Percentiles rank a stretch among this genome's conserved stretches.
Evolutionary conservation across 768 basidiomycete genomes (phyloP).

Genomic region (Kwoniella heveanensis): DNA sequence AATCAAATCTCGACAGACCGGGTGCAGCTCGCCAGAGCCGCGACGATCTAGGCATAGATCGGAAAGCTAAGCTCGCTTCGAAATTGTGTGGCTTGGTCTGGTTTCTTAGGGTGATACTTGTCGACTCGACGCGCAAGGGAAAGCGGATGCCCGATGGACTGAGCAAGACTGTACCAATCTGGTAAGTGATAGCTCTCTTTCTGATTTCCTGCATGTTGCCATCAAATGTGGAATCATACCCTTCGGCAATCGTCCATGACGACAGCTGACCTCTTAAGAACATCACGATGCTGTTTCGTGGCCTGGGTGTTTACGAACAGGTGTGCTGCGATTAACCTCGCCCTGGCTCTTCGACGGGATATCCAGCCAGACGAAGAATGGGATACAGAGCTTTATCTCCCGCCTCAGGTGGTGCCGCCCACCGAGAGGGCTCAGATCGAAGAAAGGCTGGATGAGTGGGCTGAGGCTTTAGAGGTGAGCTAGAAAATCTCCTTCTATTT

Average conservation of each 20-base stretch:
- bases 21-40: no score
- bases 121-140: conserved; percentile 89
- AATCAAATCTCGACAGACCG: no score
- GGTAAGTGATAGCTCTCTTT: conserved; percentile 60
- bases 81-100: no score
- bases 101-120: conserved; percentile 68
- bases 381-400: conserved; percentile 69
- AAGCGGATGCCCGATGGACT: conserved; percentile 93
- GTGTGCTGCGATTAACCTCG: conserved; percentile 77
- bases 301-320: conserved; percentile 19
- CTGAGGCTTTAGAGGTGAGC: conserved; percentile 66
- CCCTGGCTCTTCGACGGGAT: conserved; percentile 53
- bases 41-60: no score
- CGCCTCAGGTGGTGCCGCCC: conserved; percentile 61
- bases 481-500: background rate
- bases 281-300: no score
- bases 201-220: no score
- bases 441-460: conserved; percentile 68
- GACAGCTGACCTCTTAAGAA: no score
- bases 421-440: conserved; percentile 84
- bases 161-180: conserved; percentile 89
- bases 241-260: no score
- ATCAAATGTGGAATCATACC: no score
- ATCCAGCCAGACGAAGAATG: conserved; percentile 55
- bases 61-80: no score